Percentiles rank a stretch among this genome's conserved stretches.
These are phyloP conservation scores for Sphaerosporella brunnea DNA, from an alignment of 495 filamentous ascomycete genomes.

Conservation along the genomic window DNA sequence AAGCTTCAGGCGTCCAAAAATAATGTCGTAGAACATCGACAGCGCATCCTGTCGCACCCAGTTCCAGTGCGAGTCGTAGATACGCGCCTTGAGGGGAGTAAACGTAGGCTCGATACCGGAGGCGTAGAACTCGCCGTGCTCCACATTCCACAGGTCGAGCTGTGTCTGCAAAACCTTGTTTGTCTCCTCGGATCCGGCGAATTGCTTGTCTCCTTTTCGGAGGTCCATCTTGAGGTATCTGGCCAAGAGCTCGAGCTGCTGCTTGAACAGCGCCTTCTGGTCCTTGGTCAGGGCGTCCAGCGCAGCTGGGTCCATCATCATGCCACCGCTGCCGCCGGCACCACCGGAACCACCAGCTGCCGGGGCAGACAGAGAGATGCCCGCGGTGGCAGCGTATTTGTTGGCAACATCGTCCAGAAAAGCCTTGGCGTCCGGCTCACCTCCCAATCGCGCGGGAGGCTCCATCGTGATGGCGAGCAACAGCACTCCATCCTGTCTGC, in stretches of 20 bases:
- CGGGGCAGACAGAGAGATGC: conserved; percentile 63
- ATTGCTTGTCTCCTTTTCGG: conserved; percentile 84
- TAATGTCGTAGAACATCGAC: conserved; percentile 98
- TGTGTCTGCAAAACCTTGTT: conserved; percentile 75
- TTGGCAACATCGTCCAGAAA: conserved; percentile 74
- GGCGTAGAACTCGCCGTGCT: conserved; percentile 94
- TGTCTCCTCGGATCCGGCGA: conserved; percentile 63
- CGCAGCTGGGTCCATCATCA: conserved; percentile 99
- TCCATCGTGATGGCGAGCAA: conserved; percentile 84
- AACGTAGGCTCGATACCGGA: conserved; percentile 87
- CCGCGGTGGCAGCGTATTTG: conserved; percentile 73
- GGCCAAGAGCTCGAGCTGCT: conserved; percentile 86
- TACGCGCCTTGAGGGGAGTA: conserved; percentile 76
- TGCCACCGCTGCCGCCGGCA: conserved; percentile 49
- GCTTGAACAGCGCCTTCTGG: conserved; percentile 85
- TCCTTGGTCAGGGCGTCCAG: conserved; percentile 95
- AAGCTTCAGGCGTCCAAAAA: conserved; percentile 81
- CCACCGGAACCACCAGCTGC: conserved; percentile 57
- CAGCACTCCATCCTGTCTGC: conserved; percentile 81
- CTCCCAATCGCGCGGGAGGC: conserved; percentile 68
- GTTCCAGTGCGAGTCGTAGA: conserved; percentile 98
- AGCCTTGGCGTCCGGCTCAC: conserved; percentile 76
- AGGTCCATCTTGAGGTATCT: conserved; percentile 95
- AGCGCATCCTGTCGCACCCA: conserved; percentile 96
- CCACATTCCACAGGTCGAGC: conserved; percentile 81